A percentile compares a stretch with the other conserved stretches of the same genome.
Conservation (phyloP, 768 basidiomycete genomes). For the Imleria badia region DNA sequence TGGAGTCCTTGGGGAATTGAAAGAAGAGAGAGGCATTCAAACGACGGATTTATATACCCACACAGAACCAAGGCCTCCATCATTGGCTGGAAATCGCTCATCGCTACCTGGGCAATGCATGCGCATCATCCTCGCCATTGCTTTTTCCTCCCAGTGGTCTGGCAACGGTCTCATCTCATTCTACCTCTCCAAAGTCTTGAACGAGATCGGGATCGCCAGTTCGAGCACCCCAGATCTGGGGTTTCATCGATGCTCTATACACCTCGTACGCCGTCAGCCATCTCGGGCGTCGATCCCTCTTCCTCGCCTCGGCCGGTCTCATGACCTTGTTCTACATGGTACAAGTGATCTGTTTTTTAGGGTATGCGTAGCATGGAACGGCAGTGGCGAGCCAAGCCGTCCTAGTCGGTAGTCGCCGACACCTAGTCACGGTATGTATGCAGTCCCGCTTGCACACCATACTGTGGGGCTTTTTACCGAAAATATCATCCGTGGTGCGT, state of each 20-base stretch:
- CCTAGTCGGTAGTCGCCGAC: too few relatives aligned
- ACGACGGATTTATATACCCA: background rate
- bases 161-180: conserved; percentile 68
- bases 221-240: conserved; percentile 54
- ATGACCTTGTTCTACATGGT: conserved; percentile 67
- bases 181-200: conserved; percentile 69
- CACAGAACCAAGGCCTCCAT: too few relatives aligned
- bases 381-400: conserved; percentile 49
- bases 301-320: conserved; percentile 54
- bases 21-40: too few relatives aligned
- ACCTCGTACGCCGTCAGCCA: conserved; percentile 45
- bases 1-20: background rate
- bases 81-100: conserved; percentile 67
- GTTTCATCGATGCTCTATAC: conserved; percentile 15
- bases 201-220: conserved; percentile 58
- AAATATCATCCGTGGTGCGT: too few relatives aligned
- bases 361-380: conserved; percentile 46
- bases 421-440: too few relatives aligned
- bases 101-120: conserved; percentile 71
- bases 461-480: too few relatives aligned
- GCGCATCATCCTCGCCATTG: conserved; percentile 64
- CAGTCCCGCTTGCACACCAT: too few relatives aligned
- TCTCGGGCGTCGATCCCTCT: conserved; percentile 64
- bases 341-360: conserved; percentile 66
- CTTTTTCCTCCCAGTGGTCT: conserved; percentile 69